These are phyloP conservation scores for Styphnolobium japonicum DNA, from an alignment of 306 rosid genomes.

Conservation along the genomic window DNA sequence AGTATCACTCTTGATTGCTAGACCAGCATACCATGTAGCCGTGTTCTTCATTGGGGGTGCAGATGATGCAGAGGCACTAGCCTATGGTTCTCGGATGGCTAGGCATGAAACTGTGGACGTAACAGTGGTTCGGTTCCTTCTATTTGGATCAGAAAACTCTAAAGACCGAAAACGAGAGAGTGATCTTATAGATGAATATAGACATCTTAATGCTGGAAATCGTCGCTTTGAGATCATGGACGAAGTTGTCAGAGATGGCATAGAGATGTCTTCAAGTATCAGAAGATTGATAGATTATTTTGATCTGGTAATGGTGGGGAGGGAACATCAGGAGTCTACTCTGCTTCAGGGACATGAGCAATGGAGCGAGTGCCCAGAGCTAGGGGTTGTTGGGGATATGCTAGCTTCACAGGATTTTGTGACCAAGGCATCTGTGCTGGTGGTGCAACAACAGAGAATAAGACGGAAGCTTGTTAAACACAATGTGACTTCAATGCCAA, in stretches of 20 bases:
- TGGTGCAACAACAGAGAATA: constrained; percentile 64
- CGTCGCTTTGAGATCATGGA: constrained; percentile 52
- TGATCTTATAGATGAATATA: constrained; percentile 53
- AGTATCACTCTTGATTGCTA: constrained; percentile 14
- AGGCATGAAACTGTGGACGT: constrained; percentile 42
- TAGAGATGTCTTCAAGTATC: constrained; percentile 35
- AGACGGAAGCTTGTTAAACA: constrained; percentile 28
- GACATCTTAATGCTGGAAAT: constrained; percentile 42
- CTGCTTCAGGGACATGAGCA: constrained; percentile 47
- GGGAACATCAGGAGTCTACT: constrained; percentile 35
- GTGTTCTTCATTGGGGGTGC: constrained; percentile 72
- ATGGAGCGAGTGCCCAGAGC: constrained; percentile 71
- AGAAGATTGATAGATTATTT: constrained; percentile 53
- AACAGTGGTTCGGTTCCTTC: constrained; percentile 56
- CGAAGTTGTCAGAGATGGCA: constrained; percentile 64
- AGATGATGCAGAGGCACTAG: constrained; percentile 69
- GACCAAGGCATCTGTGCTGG: constrained; percentile 55
- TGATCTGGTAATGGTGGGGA: constrained; percentile 65
- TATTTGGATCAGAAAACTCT: constrained; percentile 55
- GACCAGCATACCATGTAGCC: constrained; percentile 33
- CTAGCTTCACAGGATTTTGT: constrained; percentile 51
- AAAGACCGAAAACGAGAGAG: constrained; percentile 50
- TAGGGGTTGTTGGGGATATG: constrained; percentile 69
- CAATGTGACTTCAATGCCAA: not conserved
- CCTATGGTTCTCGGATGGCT: constrained; percentile 61